Percentiles rank a stretch among this genome's conserved stretches.
Evolutionary conservation across 495 filamentous ascomycete genomes (phyloP).

Genomic region (Penicillium mononematosum): DNA sequence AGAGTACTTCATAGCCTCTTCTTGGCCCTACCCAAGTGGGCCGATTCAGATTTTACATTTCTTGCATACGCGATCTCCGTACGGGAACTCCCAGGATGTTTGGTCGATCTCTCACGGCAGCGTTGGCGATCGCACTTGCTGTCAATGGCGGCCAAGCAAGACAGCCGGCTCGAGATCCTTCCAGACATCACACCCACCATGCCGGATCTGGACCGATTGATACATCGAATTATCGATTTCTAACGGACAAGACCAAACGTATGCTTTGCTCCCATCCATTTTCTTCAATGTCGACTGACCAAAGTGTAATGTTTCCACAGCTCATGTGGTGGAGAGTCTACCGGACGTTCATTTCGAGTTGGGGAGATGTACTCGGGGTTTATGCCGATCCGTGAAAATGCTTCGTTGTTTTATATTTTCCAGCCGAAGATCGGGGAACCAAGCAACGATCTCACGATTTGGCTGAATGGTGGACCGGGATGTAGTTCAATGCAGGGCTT

Average conservation of each 20-base stretch:
- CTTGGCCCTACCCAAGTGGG: background rate
- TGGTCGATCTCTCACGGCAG: background rate
- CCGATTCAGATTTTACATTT: background rate
- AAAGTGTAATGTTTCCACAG: background rate
- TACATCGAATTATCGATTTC: constrained; percentile 1
- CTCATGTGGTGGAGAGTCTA: constrained; percentile 5
- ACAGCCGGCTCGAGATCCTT: background rate
- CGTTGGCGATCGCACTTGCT: background rate
- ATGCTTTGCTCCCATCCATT: background rate
- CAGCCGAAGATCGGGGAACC: constrained; percentile 7
- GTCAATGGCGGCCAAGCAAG: background rate
- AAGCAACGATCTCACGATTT: constrained; percentile 4
- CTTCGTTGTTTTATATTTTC: constrained; percentile 4
- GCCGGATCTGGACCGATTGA: background rate
- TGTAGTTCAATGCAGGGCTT: constrained; percentile 10
- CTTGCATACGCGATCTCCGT: background rate
- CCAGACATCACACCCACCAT: too few species aligned
- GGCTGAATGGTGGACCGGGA: constrained; percentile 6
- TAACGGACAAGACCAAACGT: constrained; percentile 5
- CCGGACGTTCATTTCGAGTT: constrained; percentile 67
- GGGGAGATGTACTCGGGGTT: constrained; percentile 50
- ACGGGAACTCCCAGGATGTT: background rate
- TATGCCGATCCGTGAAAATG: constrained; percentile 1
- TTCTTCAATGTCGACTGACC: background rate
- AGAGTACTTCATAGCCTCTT: background rate